Percentiles rank a stretch among this genome's conserved stretches.
These are phyloP conservation scores for Metschnikowia baotianmanensis DNA, from an alignment of 805 yeast genomes.

Conservation along the genomic window DNA sequence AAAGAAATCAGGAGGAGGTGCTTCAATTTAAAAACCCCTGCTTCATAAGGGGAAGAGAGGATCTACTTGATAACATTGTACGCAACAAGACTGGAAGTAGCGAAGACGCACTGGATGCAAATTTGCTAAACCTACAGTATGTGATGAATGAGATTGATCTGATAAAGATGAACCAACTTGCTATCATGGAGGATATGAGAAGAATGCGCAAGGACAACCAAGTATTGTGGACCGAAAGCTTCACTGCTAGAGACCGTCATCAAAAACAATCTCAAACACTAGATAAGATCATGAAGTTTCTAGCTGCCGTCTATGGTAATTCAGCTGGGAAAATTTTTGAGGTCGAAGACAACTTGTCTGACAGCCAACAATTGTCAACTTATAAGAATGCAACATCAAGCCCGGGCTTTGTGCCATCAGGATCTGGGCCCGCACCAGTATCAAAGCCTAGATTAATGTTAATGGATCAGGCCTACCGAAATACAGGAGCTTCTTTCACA, in stretches of 20 bases:
- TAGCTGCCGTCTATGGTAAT: slow-evolving; percentile 76
- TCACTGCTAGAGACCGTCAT: slow-evolving; percentile 78
- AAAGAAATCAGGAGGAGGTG: slow-evolving; percentile 64
- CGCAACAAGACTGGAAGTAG: slow-evolving; percentile 55
- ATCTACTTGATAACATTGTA: slow-evolving; percentile 77
- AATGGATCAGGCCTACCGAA: slow-evolving; percentile 36
- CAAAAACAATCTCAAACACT: slow-evolving; percentile 83
- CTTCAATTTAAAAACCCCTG: slow-evolving; percentile 87
- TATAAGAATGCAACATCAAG: slow-evolving; percentile 13
- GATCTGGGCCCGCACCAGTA: slow-evolving; percentile 5
- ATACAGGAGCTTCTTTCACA: slow-evolving; percentile 2
- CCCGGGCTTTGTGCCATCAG: slow-evolving; percentile 2
- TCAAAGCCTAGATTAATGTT: slow-evolving; percentile 39
- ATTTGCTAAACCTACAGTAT: slow-evolving; percentile 43
- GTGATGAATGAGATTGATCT: slow-evolving; percentile 70
- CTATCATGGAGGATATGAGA: slow-evolving; percentile 80
- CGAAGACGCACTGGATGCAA: slow-evolving; percentile 26
- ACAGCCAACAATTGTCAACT: slow-evolving; percentile 23
- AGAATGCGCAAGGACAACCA: slow-evolving; percentile 86
- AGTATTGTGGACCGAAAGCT: slow-evolving; percentile 87
- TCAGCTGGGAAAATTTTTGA: slow-evolving; percentile 51
- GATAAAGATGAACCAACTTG: slow-evolving; percentile 72
- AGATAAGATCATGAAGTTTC: slow-evolving; percentile 80
- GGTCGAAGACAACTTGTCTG: slow-evolving; percentile 24
- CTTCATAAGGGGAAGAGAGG: slow-evolving; percentile 76